Conservation (phyloP, 257 asterid genomes). For the Solanum piurae region DNA sequence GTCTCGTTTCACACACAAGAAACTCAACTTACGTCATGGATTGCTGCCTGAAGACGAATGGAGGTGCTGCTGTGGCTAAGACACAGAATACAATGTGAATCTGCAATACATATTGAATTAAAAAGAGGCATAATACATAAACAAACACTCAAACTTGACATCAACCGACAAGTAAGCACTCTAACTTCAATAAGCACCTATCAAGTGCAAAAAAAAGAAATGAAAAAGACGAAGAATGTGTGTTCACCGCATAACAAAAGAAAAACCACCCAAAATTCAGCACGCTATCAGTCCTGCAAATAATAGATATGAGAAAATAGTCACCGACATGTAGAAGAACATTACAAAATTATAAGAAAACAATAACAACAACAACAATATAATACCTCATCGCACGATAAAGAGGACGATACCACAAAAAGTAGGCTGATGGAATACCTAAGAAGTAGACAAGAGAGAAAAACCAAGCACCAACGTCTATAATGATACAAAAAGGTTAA, state of each 20-base stretch:
- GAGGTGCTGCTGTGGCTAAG: slow-evolving; percentile 74
- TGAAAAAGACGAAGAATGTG: not conserved
- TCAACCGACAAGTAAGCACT: not conserved
- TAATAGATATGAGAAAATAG: not conserved
- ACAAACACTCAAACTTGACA: not conserved
- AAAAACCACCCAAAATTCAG: slow-evolving; percentile 80
- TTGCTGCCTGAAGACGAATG: slow-evolving; percentile 59
- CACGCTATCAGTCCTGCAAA: slow-evolving; percentile 71
- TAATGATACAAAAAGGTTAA: not conserved
- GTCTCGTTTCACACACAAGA: not conserved
- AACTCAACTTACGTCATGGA: slow-evolving; percentile 58
- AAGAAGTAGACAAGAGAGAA: slow-evolving; percentile 63
- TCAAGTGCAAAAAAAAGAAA: not conserved
- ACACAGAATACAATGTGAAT: slow-evolving; percentile 62
- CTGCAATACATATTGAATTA: slow-evolving; percentile 17
- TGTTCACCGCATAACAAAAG: slow-evolving; percentile 44
- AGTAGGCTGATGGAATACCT: slow-evolving; percentile 84
- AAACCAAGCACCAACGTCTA: slow-evolving; percentile 67
- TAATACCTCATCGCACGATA: slow-evolving; percentile 88
- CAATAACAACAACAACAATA: not conserved
- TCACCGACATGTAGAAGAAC: not conserved
- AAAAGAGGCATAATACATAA: not conserved
- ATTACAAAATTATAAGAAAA: not conserved
- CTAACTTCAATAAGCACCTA: not conserved
- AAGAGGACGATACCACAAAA: slow-evolving; percentile 91